Percentiles rank a stretch among this genome's conserved stretches.
Evolutionary conservation across 2,329 filamentous ascomycete genomes (phyloP).

Genomic region (Claviceps humidiphila): DNA sequence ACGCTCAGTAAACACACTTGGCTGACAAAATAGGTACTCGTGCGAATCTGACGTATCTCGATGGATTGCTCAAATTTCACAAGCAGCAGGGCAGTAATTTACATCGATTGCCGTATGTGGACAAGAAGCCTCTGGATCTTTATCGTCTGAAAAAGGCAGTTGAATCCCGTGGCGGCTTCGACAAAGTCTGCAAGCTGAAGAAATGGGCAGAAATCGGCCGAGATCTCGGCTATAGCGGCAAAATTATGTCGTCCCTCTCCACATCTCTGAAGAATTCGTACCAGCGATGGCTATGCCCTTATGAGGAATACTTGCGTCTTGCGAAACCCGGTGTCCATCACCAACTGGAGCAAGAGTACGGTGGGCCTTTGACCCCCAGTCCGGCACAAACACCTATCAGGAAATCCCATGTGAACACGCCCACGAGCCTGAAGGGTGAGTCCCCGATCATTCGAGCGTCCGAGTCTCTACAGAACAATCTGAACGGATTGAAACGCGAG

Average conservation of each 20-base stretch:
- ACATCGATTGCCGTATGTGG: slow-evolving; percentile 87
- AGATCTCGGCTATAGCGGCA: slow-evolving; percentile 93
- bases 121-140: slow-evolving; percentile 90
- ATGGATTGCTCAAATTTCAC: slow-evolving; percentile 90
- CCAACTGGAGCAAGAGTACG: slow-evolving; percentile 84
- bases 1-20: background rate
- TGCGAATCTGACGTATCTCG: slow-evolving; percentile 89
- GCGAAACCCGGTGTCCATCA: slow-evolving; percentile 96
- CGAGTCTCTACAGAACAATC: slow-evolving; percentile 36
- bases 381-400: slow-evolving; percentile 58
- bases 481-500: slow-evolving; percentile 33
- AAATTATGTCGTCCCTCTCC: slow-evolving; percentile 98
- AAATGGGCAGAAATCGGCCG: slow-evolving; percentile 98
- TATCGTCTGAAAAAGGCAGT: slow-evolving; percentile 96
- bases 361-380: slow-evolving; percentile 75
- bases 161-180: slow-evolving; percentile 85
- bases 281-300: slow-evolving; percentile 90
- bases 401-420: slow-evolving; percentile 46
- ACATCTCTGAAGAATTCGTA: slow-evolving; percentile 98
- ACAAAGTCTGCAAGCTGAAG: slow-evolving; percentile 91
- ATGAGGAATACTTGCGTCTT: slow-evolving; percentile 82
- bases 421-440: slow-evolving; percentile 43
- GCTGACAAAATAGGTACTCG: slow-evolving; percentile 54
- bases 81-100: slow-evolving; percentile 91
- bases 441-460: slow-evolving; percentile 52